These are phyloP conservation scores for Mycena galericulata DNA, from an alignment of 768 basidiomycete genomes.

Conservation along the genomic window DNA sequence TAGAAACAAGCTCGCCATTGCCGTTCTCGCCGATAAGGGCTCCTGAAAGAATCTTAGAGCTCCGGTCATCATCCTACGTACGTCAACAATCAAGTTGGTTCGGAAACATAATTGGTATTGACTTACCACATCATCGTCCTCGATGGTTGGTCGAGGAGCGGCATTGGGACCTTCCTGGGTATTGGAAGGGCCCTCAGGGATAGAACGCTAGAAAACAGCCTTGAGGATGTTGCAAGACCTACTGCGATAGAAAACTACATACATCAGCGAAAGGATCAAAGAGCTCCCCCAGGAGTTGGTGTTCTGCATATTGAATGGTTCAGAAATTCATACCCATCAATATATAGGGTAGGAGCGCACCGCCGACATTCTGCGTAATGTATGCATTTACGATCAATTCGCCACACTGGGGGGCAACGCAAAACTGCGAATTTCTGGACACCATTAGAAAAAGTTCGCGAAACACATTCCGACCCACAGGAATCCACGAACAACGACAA, in stretches of 20 bases:
- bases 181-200: too few relatives aligned
- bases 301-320: neutral
- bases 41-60: too few relatives aligned
- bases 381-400: constrained; percentile 8
- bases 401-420: constrained; percentile 5
- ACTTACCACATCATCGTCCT: neutral
- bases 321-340: constrained; percentile 2
- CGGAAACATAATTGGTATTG: neutral
- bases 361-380: neutral
- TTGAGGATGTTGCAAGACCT: neutral
- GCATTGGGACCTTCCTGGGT: constrained; percentile 6
- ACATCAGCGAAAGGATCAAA: neutral
- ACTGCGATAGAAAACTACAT: constrained; percentile 1
- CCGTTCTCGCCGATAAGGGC: constrained; percentile 5
- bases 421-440: constrained; percentile 1
- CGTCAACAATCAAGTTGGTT: neutral
- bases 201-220: neutral
- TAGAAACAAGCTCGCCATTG: too few relatives aligned
- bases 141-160: constrained; percentile 5
- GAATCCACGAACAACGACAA: neutral
- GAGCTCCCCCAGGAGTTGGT: constrained; percentile 1
- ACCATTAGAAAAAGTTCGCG: neutral
- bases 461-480: constrained; percentile 1
- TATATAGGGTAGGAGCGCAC: neutral
- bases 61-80: constrained; percentile 2